Percentiles rank a stretch among this genome's conserved stretches.
Conservation (phyloP, 257 asterid genomes). For the Primulina eburnea region DNA sequence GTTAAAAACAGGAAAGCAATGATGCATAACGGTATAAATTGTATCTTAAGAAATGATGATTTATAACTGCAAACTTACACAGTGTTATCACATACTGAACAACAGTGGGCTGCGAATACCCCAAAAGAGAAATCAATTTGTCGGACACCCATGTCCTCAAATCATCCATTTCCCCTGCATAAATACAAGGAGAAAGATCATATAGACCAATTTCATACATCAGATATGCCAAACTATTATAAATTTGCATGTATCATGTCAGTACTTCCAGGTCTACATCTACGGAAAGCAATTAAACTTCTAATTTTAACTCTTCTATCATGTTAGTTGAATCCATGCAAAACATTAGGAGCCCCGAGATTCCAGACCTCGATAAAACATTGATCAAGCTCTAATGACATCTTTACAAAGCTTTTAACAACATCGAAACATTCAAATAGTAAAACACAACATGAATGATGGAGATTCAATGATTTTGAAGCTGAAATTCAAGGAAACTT, state of each 20-base stretch:
- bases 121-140: conserved; percentile 62
- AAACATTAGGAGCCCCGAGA: not conserved
- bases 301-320: not conserved
- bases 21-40: not conserved
- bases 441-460: no score
- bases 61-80: conserved; percentile 35
- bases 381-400: not conserved
- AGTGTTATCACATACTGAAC: conserved; percentile 63
- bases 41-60: not conserved
- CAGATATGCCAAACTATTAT: not conserved
- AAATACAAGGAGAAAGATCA: conserved; percentile 13
- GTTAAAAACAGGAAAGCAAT: not conserved
- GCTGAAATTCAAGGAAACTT: no score
- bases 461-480: no score
- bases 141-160: conserved; percentile 83
- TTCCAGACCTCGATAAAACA: not conserved
- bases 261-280: not conserved
- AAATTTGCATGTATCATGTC: not conserved
- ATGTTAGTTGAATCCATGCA: not conserved
- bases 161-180: conserved; percentile 61
- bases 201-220: not conserved
- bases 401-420: not conserved
- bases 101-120: conserved; percentile 66
- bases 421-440: not conserved
- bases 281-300: not conserved